Evolutionary conservation across 352 stramenopile genomes (phyloP), one percentile per base, ranked within the genome.

Genomic region (Ophiocytium majus): DNA sequence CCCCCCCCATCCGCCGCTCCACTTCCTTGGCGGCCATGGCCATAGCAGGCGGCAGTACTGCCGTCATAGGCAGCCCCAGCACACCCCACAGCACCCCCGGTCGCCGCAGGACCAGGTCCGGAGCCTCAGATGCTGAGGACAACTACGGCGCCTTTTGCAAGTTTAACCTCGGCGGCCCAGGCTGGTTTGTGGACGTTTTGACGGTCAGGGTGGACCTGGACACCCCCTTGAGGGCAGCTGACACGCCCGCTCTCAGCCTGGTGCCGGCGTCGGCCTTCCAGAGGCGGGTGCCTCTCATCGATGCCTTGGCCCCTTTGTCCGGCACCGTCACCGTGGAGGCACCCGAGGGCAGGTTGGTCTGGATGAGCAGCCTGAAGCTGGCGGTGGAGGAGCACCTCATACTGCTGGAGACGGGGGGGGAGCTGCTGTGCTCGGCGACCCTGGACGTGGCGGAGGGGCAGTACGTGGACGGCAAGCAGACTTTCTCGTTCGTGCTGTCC

Each of bases 131-230:
- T n/a, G n/a, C n/a, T n/a, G n/a, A 57, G 43, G 43, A 5, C 43
- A 57, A 5, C 5, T 57, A 5, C 43, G 14, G 14, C 43, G 43
- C 43, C 43, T 57, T 14, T 14, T 57, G 43, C 75, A 85, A 85
- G 66, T 37, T 86, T n/a, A 86, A 86, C 43, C 76, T 86, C 0
- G 83, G 83, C 14, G 83, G 83, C 9, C 83, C 83, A 10, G 83
- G 83, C 14, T 86, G 83, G 83, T 86, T 86, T 57, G 84, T 76
- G 49, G 83, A 86, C 49, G 63, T 86, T 43, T 86, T 86, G 36
- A 84, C 79, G 78, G 78, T 86, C 36, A 83, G 0, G 0, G 57
- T 86, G 23, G 76, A 83, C 31, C 32, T 86, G 10, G 83, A 84
- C 43, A 57, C 75, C 19, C 76, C 84, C 66, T 80, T 36, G 19